A percentile compares a stretch with the other conserved stretches of the same genome.
Conservation (phyloP, 192 early-diverging fungal genomes). For the Pilaira anomala region DNA sequence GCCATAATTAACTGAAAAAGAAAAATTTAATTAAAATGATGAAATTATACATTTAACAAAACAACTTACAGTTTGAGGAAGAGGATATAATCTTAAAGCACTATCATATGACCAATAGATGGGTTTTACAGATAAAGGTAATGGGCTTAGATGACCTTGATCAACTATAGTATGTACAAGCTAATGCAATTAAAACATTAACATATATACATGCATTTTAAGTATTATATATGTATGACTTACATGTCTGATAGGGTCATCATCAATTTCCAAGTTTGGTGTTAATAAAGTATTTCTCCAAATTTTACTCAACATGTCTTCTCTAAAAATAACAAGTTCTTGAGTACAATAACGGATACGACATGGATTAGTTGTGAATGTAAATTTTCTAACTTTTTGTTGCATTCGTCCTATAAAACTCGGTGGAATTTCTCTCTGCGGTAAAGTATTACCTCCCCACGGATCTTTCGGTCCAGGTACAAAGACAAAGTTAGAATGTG, state of each 20-base stretch:
- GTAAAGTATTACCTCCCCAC: slow-evolving; percentile 67
- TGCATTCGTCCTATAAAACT: slow-evolving; percentile 63
- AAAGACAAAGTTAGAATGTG: slow-evolving; percentile 76
- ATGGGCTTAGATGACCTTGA: slow-evolving; percentile 80
- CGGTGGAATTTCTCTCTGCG: slow-evolving; percentile 71
- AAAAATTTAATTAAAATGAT: too few species aligned
- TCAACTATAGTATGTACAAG: slow-evolving; percentile 80
- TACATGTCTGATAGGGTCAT: slow-evolving; percentile 29
- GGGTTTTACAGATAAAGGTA: slow-evolving; percentile 74
- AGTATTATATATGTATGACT: neutral
- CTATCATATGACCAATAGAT: slow-evolving; percentile 81
- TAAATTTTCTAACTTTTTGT: slow-evolving; percentile 53
- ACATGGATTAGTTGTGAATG: slow-evolving; percentile 84
- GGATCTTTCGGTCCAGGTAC: slow-evolving; percentile 89
- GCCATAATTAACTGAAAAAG: slow-evolving; percentile 86
- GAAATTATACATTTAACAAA: too few species aligned
- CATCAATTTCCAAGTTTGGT: slow-evolving; percentile 17
- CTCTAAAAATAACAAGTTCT: slow-evolving; percentile 88
- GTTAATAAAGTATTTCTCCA: slow-evolving; percentile 57
- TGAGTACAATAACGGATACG: slow-evolving; percentile 88
- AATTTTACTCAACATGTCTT: slow-evolving; percentile 75
- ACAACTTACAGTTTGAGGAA: slow-evolving; percentile 76
- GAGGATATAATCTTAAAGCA: slow-evolving; percentile 82
- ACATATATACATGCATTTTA: neutral
- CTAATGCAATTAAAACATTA: slow-evolving; percentile 5